Evolutionary conservation across 2,329 filamentous ascomycete species (phyloP).

Genomic region (Beauveria sp.): DNA sequence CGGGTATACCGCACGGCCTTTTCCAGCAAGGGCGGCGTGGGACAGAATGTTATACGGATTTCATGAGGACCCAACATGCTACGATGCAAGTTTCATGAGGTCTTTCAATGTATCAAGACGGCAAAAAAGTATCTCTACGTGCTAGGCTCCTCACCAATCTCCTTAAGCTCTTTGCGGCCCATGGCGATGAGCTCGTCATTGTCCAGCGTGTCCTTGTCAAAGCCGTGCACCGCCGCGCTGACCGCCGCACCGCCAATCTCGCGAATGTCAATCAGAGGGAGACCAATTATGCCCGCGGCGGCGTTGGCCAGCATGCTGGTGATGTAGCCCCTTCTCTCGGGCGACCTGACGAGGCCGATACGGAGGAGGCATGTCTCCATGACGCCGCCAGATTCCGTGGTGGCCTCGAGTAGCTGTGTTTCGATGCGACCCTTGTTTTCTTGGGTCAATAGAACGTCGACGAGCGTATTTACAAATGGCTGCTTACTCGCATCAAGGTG

Average conservation of each 20-base stretch:
- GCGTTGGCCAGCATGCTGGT: neutral
- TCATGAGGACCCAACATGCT: slow-evolving; percentile 10
- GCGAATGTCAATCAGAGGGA: slow-evolving; percentile 5
- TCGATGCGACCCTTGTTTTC: slow-evolving; percentile 39
- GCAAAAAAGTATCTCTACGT: neutral
- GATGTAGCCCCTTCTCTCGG: neutral
- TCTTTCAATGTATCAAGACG: neutral
- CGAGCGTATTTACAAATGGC: neutral
- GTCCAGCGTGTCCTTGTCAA: slow-evolving; percentile 8
- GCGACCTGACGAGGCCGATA: slow-evolving; percentile 32
- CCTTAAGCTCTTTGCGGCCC: neutral
- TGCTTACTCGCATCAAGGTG: slow-evolving; percentile 36
- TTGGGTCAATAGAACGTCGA: neutral
- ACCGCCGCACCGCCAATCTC: slow-evolving; percentile 2
- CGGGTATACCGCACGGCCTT: slow-evolving; percentile 32
- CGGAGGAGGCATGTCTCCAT: slow-evolving; percentile 34
- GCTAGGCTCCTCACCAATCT: slow-evolving; percentile 1
- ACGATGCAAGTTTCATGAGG: neutral
- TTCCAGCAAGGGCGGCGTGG: slow-evolving; percentile 35
- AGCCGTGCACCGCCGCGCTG: neutral
- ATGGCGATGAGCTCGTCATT: slow-evolving; percentile 6
- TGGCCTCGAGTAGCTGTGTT: slow-evolving; percentile 32
- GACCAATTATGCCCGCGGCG: neutral
- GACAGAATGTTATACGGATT: slow-evolving; percentile 34
- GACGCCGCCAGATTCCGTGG: slow-evolving; percentile 27